Evolutionary conservation across 257 asterid species (phyloP).

Genomic region (Prunella vulgaris): DNA sequence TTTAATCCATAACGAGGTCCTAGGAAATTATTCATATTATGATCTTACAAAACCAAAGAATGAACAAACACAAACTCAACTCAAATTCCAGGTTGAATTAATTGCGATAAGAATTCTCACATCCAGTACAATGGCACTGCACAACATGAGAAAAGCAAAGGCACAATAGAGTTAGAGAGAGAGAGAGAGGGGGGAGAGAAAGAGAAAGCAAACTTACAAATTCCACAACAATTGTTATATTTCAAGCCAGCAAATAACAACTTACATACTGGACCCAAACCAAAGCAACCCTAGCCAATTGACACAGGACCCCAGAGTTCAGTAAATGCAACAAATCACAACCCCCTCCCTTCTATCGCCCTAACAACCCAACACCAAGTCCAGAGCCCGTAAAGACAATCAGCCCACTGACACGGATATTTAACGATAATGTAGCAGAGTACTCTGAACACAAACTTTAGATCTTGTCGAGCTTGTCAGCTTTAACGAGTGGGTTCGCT

Average conservation of each 20-base stretch:
- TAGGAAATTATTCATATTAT: background rate
- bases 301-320: slow-evolving; percentile 26
- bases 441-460: slow-evolving; percentile 15
- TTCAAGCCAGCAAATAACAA: slow-evolving; percentile 40
- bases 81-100: background rate
- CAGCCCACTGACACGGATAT: slow-evolving; percentile 20
- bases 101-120: background rate
- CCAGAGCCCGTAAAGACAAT: slow-evolving; percentile 15
- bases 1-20: background rate
- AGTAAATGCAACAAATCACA: slow-evolving; percentile 23
- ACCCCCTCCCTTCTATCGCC: slow-evolving; percentile 20
- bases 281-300: slow-evolving; percentile 28
- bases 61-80: background rate
- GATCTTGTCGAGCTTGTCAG: slow-evolving; percentile 56
- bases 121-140: background rate
- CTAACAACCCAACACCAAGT: slow-evolving; percentile 16
- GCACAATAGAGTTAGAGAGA: background rate
- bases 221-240: slow-evolving; percentile 34
- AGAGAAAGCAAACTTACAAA: slow-evolving; percentile 21
- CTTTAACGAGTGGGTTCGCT: slow-evolving; percentile 50
- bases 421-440: slow-evolving; percentile 19
- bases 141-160: background rate
- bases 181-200: background rate
- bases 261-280: slow-evolving; percentile 38
- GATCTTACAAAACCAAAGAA: background rate